These are phyloP conservation scores for Geranomyces variabilis DNA, from an alignment of 192 early-diverging fungal genomes.

Conservation along the genomic window DNA sequence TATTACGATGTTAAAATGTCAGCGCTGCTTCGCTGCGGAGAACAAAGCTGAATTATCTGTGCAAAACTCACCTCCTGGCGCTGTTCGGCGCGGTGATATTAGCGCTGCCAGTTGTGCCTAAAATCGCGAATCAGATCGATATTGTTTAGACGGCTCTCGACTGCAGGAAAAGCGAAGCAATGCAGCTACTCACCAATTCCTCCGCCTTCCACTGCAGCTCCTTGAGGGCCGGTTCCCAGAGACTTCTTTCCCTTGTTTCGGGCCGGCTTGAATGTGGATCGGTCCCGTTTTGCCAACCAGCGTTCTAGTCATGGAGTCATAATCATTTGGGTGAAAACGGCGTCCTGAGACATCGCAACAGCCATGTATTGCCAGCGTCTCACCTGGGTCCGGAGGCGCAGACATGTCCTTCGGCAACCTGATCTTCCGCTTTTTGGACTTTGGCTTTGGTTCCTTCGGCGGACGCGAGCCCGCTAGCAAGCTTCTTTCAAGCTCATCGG, in stretches of 20 bases:
- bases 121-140: not conserved
- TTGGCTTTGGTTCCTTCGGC: constrained; percentile 35
- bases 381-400: constrained; percentile 59
- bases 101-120: constrained; percentile 69
- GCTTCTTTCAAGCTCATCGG: constrained; percentile 55
- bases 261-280: constrained; percentile 50
- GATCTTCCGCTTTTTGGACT: constrained; percentile 49
- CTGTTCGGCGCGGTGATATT: constrained; percentile 31
- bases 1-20: not conserved
- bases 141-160: not conserved
- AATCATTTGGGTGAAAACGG: no score
- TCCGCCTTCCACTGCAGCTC: constrained; percentile 62
- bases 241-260: constrained; percentile 66
- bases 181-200: constrained; percentile 54
- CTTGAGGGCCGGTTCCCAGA: constrained; percentile 65
- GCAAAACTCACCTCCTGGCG: not conserved
- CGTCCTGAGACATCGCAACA: no score
- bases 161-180: not conserved
- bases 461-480: constrained; percentile 26
- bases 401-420: constrained; percentile 48
- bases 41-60: not conserved
- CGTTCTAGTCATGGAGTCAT: no score
- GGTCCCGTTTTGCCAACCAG: constrained; percentile 71
- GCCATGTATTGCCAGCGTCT: no score
- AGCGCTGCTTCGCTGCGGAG: no score